These are phyloP conservation scores for Mucuna pruriens DNA, from an alignment of 306 rosid genomes.

Conservation along the genomic window DNA sequence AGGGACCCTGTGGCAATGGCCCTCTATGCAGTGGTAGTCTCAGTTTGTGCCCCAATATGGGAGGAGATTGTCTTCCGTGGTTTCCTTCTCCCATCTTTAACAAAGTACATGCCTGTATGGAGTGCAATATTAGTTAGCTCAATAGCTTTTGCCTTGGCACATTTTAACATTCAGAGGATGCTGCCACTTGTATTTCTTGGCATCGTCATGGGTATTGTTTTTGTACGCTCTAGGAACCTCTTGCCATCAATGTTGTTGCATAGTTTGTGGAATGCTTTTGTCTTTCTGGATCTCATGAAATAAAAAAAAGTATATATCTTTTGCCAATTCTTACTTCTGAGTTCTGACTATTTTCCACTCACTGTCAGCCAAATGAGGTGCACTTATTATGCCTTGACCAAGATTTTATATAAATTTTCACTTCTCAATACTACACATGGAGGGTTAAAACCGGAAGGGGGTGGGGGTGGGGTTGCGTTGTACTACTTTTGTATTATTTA, in stretches of 20 bases:
- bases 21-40: conserved; percentile 64
- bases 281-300: conserved; percentile 67
- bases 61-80: conserved; percentile 72
- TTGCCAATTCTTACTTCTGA: not conserved
- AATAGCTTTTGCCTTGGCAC: conserved; percentile 65
- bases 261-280: conserved; percentile 75
- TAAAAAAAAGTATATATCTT: not conserved
- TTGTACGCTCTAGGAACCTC: conserved; percentile 62
- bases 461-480: not conserved
- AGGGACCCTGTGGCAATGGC: conserved; percentile 70
- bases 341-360: not conserved
- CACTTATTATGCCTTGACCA: conserved; percentile 8
- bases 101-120: conserved; percentile 68
- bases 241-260: conserved; percentile 66
- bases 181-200: conserved; percentile 66
- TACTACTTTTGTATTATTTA: not conserved
- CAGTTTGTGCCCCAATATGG: conserved; percentile 65
- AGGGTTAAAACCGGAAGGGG: not conserved
- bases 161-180: conserved; percentile 65
- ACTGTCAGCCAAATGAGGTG: not conserved
- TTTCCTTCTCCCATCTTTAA: conserved; percentile 68
- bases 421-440: not conserved
- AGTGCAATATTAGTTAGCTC: conserved; percentile 62
- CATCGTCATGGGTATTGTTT: conserved; percentile 59
- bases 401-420: conserved; percentile 7